Evolutionary conservation across 1,284 basidiomycete species (phyloP).

Genomic region (Irpex rosettiformis): DNA sequence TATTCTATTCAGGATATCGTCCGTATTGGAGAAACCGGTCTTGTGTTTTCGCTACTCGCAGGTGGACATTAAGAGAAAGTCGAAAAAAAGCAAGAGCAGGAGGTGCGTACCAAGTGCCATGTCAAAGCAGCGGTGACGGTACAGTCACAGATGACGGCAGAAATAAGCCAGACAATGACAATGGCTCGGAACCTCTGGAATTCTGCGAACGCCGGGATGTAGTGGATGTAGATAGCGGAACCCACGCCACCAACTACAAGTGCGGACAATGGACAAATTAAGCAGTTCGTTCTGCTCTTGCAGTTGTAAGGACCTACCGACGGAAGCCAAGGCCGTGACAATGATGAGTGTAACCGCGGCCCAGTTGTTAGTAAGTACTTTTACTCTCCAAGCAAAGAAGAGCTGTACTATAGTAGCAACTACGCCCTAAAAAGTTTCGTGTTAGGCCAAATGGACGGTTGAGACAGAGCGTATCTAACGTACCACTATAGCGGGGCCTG

Average conservation of each 20-base stretch:
- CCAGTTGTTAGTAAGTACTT: constrained; percentile 31
- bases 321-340: constrained; percentile 27
- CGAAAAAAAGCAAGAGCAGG: background rate
- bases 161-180: constrained; percentile 34
- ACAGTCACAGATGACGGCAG: constrained; percentile 30
- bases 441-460: too few relatives aligned
- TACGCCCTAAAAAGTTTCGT: constrained; percentile 25
- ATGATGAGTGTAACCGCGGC: constrained; percentile 24
- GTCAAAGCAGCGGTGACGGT: constrained; percentile 28
- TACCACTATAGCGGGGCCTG: background rate
- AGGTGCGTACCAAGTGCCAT: constrained; percentile 28
- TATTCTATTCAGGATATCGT: constrained; percentile 36
- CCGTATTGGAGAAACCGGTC: constrained; percentile 32
- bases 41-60: constrained; percentile 35
- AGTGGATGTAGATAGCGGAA: constrained; percentile 30
- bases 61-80: background rate
- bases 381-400: constrained; percentile 42
- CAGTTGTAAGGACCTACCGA: constrained; percentile 22
- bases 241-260: constrained; percentile 30
- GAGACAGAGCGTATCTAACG: too few relatives aligned
- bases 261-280: background rate
- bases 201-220: constrained; percentile 28
- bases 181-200: constrained; percentile 34
- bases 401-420: constrained; percentile 38
- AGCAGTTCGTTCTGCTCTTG: background rate